Percentiles rank a stretch among this genome's conserved stretches.
phyloP scores from a whole-genome alignment of 352 stramenopile species.

The Pythium aquatile region DNA sequence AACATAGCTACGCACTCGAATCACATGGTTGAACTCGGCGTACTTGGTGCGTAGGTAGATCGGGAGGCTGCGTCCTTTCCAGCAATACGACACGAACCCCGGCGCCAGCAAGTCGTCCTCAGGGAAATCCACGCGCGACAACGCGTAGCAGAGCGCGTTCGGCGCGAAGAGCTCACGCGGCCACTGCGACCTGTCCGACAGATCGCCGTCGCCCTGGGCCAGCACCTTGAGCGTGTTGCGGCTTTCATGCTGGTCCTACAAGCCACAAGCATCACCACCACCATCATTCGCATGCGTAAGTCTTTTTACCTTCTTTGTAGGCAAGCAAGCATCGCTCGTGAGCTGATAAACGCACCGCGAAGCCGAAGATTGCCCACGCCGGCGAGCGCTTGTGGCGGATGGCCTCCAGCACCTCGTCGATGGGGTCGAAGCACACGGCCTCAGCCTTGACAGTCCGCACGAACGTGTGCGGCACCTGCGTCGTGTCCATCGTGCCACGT shows the following conservation, averaged over 20 bases:
- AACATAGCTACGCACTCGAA: conserved; percentile 46
- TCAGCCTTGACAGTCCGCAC: conserved; percentile 81
- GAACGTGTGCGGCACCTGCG: conserved; percentile 75
- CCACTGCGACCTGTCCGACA: conserved; percentile 75
- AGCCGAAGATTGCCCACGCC: conserved; percentile 74
- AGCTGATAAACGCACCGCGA: conserved; percentile 46
- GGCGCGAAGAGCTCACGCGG: conserved; percentile 73
- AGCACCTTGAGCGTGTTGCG: conserved; percentile 80
- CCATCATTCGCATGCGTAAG: no score
- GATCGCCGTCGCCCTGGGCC: conserved; percentile 55
- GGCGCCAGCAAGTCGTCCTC: conserved; percentile 60
- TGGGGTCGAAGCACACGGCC: conserved; percentile 73
- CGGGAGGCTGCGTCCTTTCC: conserved; percentile 83
- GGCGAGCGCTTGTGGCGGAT: conserved; percentile 67
- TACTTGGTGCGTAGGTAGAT: conserved; percentile 87
- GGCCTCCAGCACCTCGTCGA: conserved; percentile 65
- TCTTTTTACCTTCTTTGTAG: no score
- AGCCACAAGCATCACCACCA: not conserved
- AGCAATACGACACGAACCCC: conserved; percentile 84
- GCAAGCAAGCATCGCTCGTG: not conserved
- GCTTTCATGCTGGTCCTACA: conserved; percentile 72
- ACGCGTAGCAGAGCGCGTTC: conserved; percentile 79
- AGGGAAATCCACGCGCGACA: conserved; percentile 71
- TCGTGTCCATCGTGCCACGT: conserved; percentile 31
- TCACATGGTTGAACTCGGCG: conserved; percentile 88